Base-by-base conservation (phyloP, 2,329 filamentous ascomycete genomes). In the Xylariales sp. region DNA sequence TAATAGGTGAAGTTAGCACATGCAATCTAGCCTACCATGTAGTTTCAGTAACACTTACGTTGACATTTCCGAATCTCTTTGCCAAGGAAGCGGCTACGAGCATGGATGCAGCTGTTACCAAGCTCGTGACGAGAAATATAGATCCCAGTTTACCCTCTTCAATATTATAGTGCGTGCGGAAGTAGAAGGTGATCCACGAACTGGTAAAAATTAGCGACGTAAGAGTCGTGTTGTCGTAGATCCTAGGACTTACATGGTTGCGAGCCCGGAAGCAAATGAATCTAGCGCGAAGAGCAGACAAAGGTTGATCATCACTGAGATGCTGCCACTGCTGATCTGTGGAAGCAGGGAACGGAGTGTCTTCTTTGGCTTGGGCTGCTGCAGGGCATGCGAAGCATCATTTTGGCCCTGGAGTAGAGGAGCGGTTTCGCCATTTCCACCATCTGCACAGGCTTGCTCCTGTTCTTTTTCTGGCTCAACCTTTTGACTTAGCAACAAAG, bases 261-360 rank as follows among this genome's bases (percentile, higher is more conserved):
- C 81, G 55, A 90, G 72, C 2, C 85, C 85, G 2, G 79, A 83
- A 2, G 82, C 83, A 14, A 56, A 50, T 0, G 52, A 52, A 25
- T 56, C 52, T 2, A 56, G 33, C 8, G 41, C 50, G 30, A 54
- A 53, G 5, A 91, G 63, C 6, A 83, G 45, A 52, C 80, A 84
- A 0, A 91, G 66, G 34, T 78, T 76, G 36, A 74, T 55, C 5
- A 85, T 64, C 20, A 81, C 67, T 1, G 62, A 51, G 6, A 70
- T 61, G 13, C 51, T 56, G 20, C 51, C 50, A 24, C 43, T 52
- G 19, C 48, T 50, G 16, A 88, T 77, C 3, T 72, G 62, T 1
- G 78, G 72, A 20, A 84, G 55, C n/a, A 78, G 54, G 4, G 55
- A 29, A 5, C 49, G 43, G 6, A 49, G 7, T 13, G 48, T 29